Conservation (phyloP, 345 rosid species). For the Populus deltoides region DNA sequence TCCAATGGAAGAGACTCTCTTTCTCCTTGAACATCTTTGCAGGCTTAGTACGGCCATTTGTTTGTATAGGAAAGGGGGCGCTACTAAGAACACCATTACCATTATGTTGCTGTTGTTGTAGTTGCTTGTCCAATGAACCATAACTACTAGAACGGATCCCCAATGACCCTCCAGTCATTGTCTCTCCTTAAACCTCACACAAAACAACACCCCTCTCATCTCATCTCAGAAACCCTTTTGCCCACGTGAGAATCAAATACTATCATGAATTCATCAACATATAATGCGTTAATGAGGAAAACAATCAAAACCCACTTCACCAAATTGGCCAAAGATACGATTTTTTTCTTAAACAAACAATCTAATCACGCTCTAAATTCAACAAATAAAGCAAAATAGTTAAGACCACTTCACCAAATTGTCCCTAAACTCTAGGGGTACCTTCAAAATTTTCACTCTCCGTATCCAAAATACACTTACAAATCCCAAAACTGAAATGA, state of each 20-base stretch:
- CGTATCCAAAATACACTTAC: constrained; percentile 3
- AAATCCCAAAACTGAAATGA: not conserved
- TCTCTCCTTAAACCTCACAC: constrained; percentile 21
- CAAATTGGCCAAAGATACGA: not conserved
- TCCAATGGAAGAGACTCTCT: constrained; percentile 72
- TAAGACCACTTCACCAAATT: constrained; percentile 11
- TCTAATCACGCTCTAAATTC: constrained; percentile 1
- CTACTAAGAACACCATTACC: constrained; percentile 15
- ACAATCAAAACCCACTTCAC: constrained; percentile 7
- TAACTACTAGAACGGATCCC: constrained; percentile 26
- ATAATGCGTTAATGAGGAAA: not conserved
- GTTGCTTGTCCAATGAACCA: constrained; percentile 29
- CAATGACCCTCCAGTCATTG: constrained; percentile 28
- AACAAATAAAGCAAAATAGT: not conserved
- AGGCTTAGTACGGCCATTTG: constrained; percentile 54
- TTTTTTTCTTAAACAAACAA: not conserved
- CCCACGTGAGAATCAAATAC: not conserved
- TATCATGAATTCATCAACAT: not conserved
- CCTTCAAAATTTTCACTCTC: constrained; percentile 3
- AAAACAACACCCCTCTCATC: constrained; percentile 18
- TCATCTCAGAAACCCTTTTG: constrained; percentile 8
- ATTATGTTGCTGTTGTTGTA: constrained; percentile 21
- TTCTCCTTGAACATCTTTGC: constrained; percentile 81
- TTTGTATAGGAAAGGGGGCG: constrained; percentile 16
- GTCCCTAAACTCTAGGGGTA: constrained; percentile 16